phyloP scores from a whole-genome alignment of 2,329 filamentous ascomycete genomes.

The Phoma sp. region DNA sequence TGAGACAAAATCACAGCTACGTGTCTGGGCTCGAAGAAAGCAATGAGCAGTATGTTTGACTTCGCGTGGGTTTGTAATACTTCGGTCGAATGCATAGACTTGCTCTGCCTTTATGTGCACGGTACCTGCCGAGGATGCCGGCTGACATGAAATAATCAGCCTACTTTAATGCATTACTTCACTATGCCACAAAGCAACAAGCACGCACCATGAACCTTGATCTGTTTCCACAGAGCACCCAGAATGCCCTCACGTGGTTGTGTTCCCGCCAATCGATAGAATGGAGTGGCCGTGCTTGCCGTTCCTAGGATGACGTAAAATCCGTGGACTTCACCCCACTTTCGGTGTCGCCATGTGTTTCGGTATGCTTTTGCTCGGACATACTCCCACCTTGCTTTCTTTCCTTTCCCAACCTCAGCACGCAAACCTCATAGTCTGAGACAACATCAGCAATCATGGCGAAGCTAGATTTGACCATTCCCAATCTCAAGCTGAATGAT shows the following conservation, averaged over 20 bases:
- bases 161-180: too few relatives aligned
- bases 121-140: too few relatives aligned
- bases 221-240: too few relatives aligned
- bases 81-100: too few relatives aligned
- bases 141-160: too few relatives aligned
- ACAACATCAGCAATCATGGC: slow-evolving; percentile 40
- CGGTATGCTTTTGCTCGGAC: slow-evolving; percentile 2
- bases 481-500: slow-evolving; percentile 73
- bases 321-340: slow-evolving; percentile 7
- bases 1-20: slow-evolving; percentile 19
- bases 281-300: background rate
- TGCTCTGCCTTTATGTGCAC: too few relatives aligned
- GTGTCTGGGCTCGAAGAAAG: slow-evolving; percentile 24
- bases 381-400: slow-evolving; percentile 18
- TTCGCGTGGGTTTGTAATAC: too few relatives aligned
- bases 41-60: background rate
- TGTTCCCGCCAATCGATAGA: too few relatives aligned
- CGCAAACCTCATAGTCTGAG: background rate
- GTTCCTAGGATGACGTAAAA: slow-evolving; percentile 14
- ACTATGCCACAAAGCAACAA: too few relatives aligned
- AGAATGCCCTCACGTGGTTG: too few relatives aligned
- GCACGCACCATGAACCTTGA: too few relatives aligned
- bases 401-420: background rate
- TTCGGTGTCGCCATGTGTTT: background rate
- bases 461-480: slow-evolving; percentile 57